Evolutionary conservation across 192 early-diverging fungal genomes (phyloP).

Genomic region (Coemansia asiatica): DNA sequence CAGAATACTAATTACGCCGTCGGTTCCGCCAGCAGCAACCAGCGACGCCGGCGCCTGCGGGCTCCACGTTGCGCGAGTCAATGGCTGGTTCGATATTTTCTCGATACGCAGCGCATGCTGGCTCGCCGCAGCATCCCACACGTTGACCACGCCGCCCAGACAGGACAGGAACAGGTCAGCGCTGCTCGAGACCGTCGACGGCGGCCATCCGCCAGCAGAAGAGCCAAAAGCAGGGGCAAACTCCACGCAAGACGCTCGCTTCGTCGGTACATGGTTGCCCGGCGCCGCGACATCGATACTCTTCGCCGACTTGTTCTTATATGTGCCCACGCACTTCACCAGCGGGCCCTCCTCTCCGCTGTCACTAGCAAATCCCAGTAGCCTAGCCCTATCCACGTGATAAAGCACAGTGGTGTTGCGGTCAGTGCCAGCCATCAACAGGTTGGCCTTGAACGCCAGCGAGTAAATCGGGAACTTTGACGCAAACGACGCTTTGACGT

Average conservation of each 20-base stretch:
- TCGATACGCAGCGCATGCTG: constrained; percentile 42
- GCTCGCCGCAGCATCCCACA: constrained; percentile 46
- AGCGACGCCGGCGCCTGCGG: constrained; percentile 39
- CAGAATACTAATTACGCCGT: constrained; percentile 37
- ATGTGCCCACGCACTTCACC: constrained; percentile 52
- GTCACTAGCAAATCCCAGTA: constrained; percentile 27
- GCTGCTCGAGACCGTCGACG: constrained; percentile 12
- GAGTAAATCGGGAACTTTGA: constrained; percentile 55
- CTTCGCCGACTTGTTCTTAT: constrained; percentile 52
- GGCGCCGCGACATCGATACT: constrained; percentile 55
- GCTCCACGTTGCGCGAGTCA: constrained; percentile 44
- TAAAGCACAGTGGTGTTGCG: constrained; percentile 54
- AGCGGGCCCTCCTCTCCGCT: constrained; percentile 26
- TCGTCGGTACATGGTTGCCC: constrained; percentile 43
- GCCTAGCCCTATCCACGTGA: constrained; percentile 45
- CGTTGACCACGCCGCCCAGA: constrained; percentile 48
- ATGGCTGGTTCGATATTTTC: constrained; percentile 45
- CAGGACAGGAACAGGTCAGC: constrained; percentile 48
- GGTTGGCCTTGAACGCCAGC: constrained; percentile 41
- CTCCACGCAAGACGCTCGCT: constrained; percentile 44
- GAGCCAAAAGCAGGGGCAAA: constrained; percentile 46
- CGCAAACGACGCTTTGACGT: constrained; percentile 57
- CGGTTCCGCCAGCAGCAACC: constrained; percentile 38
- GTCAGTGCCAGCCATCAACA: constrained; percentile 54
- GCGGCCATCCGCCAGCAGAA: constrained; percentile 16